Evolutionary conservation across 2,329 filamentous ascomycete genomes (phyloP).

Genomic region (Xylariaceae sp.): DNA sequence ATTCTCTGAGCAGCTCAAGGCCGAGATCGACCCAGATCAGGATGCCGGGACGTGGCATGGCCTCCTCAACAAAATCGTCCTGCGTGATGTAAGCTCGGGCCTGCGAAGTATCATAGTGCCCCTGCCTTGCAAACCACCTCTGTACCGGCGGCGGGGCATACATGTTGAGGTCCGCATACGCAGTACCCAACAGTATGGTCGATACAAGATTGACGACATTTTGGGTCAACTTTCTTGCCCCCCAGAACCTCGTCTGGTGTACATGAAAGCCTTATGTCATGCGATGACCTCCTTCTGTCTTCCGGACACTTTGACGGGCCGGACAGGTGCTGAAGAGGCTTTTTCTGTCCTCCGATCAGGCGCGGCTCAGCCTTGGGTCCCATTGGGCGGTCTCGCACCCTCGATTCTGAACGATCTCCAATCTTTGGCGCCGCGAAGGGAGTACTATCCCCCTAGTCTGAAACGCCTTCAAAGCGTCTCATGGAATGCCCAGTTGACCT

Average conservation of each 20-base stretch:
- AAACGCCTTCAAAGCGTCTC: conserved; percentile 33
- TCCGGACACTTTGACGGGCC: conserved; percentile 7
- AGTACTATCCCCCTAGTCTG: conserved; percentile 36
- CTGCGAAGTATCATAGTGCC: conserved; percentile 52
- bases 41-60: conserved; percentile 57
- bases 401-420: conserved; percentile 22
- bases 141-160: conserved; percentile 27
- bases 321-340: conserved; percentile 48
- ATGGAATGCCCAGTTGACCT: conserved; percentile 35
- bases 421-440: conserved; percentile 29
- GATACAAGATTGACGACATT: conserved; percentile 9
- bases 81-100: conserved; percentile 40
- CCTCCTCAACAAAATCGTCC: conserved; percentile 51
- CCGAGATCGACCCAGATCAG: conserved; percentile 53
- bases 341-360: conserved; percentile 46
- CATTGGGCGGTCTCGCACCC: conserved; percentile 17
- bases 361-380: conserved; percentile 45
- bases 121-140: conserved; percentile 35
- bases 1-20: conserved; percentile 43
- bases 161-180: conserved; percentile 12
- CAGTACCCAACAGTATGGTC: not conserved
- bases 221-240: conserved; percentile 12
- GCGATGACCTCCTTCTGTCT: conserved; percentile 16
- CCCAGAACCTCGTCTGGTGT: conserved; percentile 12
- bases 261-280: conserved; percentile 15